A percentile compares a stretch with the other conserved stretches of the same genome.
Evolutionary conservation across 768 basidiomycete species (phyloP).

Genomic region (Mycena maculata): DNA sequence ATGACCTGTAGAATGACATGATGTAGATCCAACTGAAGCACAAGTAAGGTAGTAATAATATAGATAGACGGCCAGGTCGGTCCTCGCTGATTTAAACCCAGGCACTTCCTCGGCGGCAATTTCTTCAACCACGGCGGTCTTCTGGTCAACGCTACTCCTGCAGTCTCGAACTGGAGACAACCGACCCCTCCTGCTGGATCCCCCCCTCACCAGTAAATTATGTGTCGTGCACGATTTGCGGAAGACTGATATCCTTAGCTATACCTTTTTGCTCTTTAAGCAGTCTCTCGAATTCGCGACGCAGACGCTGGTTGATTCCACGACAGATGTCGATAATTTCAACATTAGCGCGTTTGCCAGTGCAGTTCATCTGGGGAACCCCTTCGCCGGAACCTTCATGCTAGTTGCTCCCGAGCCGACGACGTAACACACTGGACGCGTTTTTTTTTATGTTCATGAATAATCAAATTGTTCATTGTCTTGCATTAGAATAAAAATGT

Average conservation of each 20-base stretch:
- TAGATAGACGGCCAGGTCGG: too few relatives aligned
- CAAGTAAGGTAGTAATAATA: too few relatives aligned
- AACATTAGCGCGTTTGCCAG: constrained; percentile 58
- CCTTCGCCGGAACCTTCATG: constrained; percentile 63
- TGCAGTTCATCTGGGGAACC: constrained; percentile 55
- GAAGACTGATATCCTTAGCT: constrained; percentile 42
- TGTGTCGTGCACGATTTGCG: constrained; percentile 1
- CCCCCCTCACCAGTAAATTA: constrained; percentile 54
- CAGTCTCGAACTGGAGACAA: constrained; percentile 53
- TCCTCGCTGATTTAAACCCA: too few relatives aligned
- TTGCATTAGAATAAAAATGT: constrained; percentile 10
- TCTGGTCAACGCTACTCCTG: constrained; percentile 54
- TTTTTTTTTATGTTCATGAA: neutral
- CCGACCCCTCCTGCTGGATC: constrained; percentile 57
- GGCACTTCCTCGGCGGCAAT: constrained; percentile 59
- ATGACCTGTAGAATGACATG: too few relatives aligned
- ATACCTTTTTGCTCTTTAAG: constrained; percentile 59
- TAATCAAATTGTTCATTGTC: neutral
- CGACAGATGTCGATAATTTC: constrained; percentile 49
- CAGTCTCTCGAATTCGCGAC: constrained; percentile 54
- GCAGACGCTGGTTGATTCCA: constrained; percentile 53
- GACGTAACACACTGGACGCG: neutral
- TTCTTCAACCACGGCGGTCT: constrained; percentile 43
- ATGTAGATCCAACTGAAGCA: too few relatives aligned
- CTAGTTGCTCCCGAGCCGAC: constrained; percentile 47